Conservation (phyloP, 306 rosid species). For the Acacia confusa region DNA sequence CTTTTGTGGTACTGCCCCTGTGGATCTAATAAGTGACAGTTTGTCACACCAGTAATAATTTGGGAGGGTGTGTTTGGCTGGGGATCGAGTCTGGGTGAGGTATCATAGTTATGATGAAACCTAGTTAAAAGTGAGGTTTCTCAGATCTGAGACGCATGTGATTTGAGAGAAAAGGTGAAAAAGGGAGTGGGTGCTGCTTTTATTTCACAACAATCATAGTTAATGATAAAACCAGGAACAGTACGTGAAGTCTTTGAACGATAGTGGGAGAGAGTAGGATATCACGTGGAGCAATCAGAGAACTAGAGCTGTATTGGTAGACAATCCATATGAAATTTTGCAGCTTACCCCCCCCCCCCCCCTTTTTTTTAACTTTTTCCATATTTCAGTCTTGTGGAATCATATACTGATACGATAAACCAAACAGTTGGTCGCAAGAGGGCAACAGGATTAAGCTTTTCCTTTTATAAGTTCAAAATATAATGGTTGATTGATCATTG, state of each 20-base stretch:
- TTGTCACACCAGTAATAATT: background rate
- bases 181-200: slow-evolving; percentile 26
- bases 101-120: slow-evolving; percentile 11
- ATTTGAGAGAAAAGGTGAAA: slow-evolving; percentile 22
- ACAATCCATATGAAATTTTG: slow-evolving; percentile 60
- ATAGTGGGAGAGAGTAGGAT: slow-evolving; percentile 15
- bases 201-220: background rate
- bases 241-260: slow-evolving; percentile 31
- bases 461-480: background rate
- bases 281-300: slow-evolving; percentile 53
- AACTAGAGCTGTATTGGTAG: slow-evolving; percentile 32
- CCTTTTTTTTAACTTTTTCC: slow-evolving; percentile 1
- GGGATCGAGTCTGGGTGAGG: background rate
- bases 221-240: slow-evolving; percentile 26
- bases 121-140: background rate
- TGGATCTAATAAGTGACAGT: slow-evolving; percentile 2
- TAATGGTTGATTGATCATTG: background rate
- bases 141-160: slow-evolving; percentile 55
- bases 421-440: slow-evolving; percentile 6
- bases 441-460: slow-evolving; percentile 12
- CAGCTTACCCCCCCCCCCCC: slow-evolving; percentile 46
- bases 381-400: background rate
- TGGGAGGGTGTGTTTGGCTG: background rate
- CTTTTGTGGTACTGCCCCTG: background rate
- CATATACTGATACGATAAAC: background rate